Evolutionary conservation across 768 basidiomycete genomes (phyloP), one percentile per base, ranked within the genome.

Genomic region (Boletellus emodensis): DNA sequence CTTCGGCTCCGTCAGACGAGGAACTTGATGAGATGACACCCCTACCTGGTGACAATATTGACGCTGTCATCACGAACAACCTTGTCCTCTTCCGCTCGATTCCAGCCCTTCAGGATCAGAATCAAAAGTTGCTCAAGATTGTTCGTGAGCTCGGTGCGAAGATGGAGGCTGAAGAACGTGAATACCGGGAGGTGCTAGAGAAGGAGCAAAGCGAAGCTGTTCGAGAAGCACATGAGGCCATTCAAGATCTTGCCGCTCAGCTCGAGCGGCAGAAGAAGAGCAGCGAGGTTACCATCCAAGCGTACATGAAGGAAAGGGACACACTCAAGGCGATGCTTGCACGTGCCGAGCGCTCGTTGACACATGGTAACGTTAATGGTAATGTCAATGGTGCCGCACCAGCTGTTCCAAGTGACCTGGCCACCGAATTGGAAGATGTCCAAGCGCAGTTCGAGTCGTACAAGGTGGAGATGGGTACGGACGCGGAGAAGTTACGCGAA

Each of bases 271-370:
- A 92, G 68, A 85, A 87, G 69, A 82, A 81, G 67, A 76, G 74
- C 64, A 77, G 79, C 62, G 84, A 87, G 32, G 69, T 71, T n/a
- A 75, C 84, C 40, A 83, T 90, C 37, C 85, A 90, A 60, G 84
- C 87, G 9, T 89, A 87, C 50, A 79, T 87, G 69, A 89, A 89
- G 68, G 95, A 98, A 69, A 74, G 92, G 6, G 96, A 96, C 58
- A 81, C 90, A 40, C 78, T 94, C 56, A 85, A 83, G 59, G 77
- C 78, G 35, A 80, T 96, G 77, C 74, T 94, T 14, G 74, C 75
- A 15, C 71, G 88, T 44, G 73, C 76, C 13, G 74, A 80, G 58
- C 62, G 59, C 37, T 45, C 39, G 45, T 55, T 44, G 26, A 58
- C 35, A 22, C 61, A 47, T 46, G 46, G 39, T 7, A 43, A 59